phyloP scores from a whole-genome alignment of 306 rosid genomes.

The Astragalus glycyphyllos region DNA sequence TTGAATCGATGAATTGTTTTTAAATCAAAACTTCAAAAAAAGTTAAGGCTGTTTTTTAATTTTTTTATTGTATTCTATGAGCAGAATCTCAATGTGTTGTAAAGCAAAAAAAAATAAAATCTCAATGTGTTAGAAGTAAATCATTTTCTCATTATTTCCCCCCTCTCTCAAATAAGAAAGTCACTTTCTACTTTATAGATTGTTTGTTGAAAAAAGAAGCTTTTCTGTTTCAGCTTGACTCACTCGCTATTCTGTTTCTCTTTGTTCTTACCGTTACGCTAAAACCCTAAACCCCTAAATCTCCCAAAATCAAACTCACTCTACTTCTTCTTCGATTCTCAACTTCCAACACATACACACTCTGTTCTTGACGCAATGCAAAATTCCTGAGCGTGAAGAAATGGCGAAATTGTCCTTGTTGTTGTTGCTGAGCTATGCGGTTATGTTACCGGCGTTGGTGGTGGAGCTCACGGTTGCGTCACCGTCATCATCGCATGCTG shows the following conservation, averaged over 20 bases:
- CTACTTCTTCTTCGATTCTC: not conserved
- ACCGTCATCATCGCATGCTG: slow-evolving; percentile 48
- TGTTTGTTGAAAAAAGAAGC: too few species aligned
- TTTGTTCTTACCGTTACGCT: not conserved
- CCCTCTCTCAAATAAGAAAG: too few species aligned
- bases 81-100: too few species aligned
- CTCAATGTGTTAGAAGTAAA: too few species aligned
- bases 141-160: too few species aligned
- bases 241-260: not conserved
- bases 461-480: slow-evolving; percentile 26
- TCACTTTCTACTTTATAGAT: too few species aligned
- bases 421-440: slow-evolving; percentile 12
- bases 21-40: too few species aligned
- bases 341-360: not conserved
- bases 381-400: not conserved
- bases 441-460: not conserved
- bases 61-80: too few species aligned
- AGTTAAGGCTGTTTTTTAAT: too few species aligned
- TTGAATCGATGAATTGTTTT: too few species aligned
- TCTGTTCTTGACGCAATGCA: not conserved
- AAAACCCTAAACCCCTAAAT: slow-evolving; percentile 37
- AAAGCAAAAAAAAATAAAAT: too few species aligned
- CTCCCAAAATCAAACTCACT: not conserved
- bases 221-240: not conserved
- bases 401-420: slow-evolving; percentile 26